Percentiles rank a stretch among this genome's conserved stretches.
Evolutionary conservation across 2,329 filamentous ascomycete genomes (phyloP).

Genomic region (Cordyceps cicadae): DNA sequence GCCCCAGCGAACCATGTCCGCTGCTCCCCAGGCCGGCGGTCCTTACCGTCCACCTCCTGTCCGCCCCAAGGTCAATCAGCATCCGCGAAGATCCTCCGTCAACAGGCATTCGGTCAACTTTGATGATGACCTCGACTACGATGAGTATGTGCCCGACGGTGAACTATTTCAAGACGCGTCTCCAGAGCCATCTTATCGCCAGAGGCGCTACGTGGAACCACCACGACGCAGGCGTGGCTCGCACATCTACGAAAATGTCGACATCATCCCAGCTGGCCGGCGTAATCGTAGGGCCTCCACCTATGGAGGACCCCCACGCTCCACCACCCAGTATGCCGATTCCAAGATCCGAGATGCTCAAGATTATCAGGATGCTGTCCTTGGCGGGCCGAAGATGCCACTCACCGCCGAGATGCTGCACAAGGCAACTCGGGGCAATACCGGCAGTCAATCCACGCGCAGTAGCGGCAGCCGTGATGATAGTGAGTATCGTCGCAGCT

Average conservation of each 20-base stretch:
- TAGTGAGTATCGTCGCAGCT: conserved; percentile 54
- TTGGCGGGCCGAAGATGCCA: conserved; percentile 37
- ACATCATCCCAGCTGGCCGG: conserved; percentile 31
- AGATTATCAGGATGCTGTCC: conserved; percentile 32
- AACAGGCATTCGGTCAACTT: conserved; percentile 26
- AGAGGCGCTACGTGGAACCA: conserved; percentile 23
- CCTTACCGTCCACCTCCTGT: conserved; percentile 22
- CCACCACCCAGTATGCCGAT: conserved; percentile 27
- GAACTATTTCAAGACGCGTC: conserved; percentile 33
- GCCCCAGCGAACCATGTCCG: conserved; percentile 27
- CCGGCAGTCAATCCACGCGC: conserved; percentile 48
- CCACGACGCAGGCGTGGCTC: conserved; percentile 28
- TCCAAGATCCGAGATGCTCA: conserved; percentile 30
- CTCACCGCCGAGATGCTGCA: conserved; percentile 50
- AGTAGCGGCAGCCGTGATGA: conserved; percentile 55
- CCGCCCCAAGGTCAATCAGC: conserved; percentile 16
- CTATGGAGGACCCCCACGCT: conserved; percentile 28
- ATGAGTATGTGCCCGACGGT: conserved; percentile 27
- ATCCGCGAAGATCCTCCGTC: conserved; percentile 22
- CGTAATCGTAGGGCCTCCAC: conserved; percentile 33
- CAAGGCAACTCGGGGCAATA: conserved; percentile 38
- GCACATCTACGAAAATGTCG: conserved; percentile 30
- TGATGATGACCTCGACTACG: conserved; percentile 29
- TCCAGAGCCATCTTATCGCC: conserved; percentile 26
- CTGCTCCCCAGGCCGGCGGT: conserved; percentile 22